Evolutionary conservation across 1,284 basidiomycete species (phyloP).

Genomic region (Microbotryomycetes sp.): DNA sequence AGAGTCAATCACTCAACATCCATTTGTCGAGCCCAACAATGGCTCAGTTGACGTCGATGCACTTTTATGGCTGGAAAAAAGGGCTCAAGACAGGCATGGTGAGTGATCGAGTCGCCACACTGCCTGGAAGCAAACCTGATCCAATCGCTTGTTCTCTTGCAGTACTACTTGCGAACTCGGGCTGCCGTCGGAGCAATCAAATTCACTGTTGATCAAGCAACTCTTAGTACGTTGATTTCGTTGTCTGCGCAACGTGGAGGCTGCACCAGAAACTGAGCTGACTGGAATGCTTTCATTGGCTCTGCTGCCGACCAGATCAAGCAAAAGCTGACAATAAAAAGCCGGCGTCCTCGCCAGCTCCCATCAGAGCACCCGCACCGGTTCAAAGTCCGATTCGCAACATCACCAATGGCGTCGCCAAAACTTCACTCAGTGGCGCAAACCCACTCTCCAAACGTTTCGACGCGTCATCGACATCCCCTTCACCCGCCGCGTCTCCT

Average conservation of each 20-base stretch:
- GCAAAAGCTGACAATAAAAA: conserved; percentile 49
- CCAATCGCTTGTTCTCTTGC: neutral
- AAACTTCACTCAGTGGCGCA: conserved; percentile 7
- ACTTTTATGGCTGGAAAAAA: conserved; percentile 99
- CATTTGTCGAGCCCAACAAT: conserved; percentile 86
- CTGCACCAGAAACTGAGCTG: no score
- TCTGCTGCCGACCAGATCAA: conserved; percentile 45
- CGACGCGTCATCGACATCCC: neutral
- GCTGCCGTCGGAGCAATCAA: conserved; percentile 94
- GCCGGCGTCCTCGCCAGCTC: neutral
- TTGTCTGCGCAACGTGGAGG: neutral
- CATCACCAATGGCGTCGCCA: conserved; percentile 30
- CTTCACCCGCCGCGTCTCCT: neutral
- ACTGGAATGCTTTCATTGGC: no score
- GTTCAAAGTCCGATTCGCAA: conserved; percentile 20
- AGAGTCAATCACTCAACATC: conserved; percentile 74
- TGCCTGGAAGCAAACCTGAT: no score
- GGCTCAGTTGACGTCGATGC: conserved; percentile 96
- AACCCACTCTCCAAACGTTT: conserved; percentile 9
- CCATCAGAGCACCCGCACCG: neutral
- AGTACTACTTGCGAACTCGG: conserved; percentile 80
- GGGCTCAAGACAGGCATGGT: conserved; percentile 98
- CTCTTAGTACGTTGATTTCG: conserved; percentile 24
- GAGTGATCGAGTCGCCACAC: conserved; percentile 3
- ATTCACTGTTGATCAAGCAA: conserved; percentile 76